Percentiles rank a stretch among this genome's conserved stretches.
These are phyloP conservation scores for Pittosporum tobira DNA, from an alignment of 129 eudicot genomes.

Conservation along the genomic window DNA sequence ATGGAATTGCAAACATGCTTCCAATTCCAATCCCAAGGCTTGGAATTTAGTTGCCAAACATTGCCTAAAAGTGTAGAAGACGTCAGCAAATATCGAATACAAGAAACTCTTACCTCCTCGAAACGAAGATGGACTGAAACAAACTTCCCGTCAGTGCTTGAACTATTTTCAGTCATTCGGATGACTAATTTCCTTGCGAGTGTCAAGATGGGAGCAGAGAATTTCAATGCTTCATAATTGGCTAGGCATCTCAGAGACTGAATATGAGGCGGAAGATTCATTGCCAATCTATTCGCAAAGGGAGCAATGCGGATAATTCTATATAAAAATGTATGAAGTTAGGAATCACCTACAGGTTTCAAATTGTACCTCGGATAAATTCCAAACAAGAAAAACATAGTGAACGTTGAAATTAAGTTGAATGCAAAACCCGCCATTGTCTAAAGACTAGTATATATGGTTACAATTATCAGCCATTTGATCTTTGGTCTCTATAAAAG, in stretches of 20 bases:
- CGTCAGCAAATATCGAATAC: background rate
- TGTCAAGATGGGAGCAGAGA: conserved; percentile 45
- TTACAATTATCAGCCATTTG: background rate
- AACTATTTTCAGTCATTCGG: conserved; percentile 57
- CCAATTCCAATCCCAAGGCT: too few relatives aligned
- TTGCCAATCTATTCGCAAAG: conserved; percentile 79
- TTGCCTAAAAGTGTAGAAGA: too few relatives aligned
- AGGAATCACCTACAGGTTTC: conserved; percentile 6
- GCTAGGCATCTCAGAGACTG: conserved; percentile 74
- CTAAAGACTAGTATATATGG: background rate
- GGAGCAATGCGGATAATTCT: conserved; percentile 75
- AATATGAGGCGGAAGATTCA: conserved; percentile 59
- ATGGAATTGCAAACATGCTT: too few relatives aligned
- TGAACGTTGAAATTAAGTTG: background rate
- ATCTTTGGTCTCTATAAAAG: background rate
- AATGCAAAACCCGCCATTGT: background rate
- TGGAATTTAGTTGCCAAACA: too few relatives aligned
- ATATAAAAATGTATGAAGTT: conserved; percentile 20
- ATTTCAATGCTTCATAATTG: conserved; percentile 69
- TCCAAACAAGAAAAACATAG: background rate
- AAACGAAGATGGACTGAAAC: conserved; percentile 81
- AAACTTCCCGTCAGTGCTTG: conserved; percentile 58
- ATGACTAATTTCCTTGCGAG: conserved; percentile 46
- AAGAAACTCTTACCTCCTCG: conserved; percentile 54
- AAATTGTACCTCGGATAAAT: background rate